Base-by-base conservation (phyloP, 495 filamentous ascomycete genomes). In the Letharia lupina region DNA sequence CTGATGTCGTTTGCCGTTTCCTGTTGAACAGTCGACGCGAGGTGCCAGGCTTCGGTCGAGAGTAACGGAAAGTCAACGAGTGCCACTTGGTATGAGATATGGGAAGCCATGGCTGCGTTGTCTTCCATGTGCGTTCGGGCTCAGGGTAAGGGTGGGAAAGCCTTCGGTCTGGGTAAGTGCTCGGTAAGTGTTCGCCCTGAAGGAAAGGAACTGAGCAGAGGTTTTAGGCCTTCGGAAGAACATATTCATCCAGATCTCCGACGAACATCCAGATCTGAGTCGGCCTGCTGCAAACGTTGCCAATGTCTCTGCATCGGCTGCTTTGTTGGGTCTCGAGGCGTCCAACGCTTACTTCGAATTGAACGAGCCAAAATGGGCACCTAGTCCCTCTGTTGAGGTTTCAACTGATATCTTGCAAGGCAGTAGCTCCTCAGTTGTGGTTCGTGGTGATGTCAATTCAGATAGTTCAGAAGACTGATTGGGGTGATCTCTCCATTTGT, bases 1-100 rank as follows among this genome's bases (percentile, higher is more conserved):
- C 18, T 42, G 18, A 48, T 7, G 20, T 13, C 7, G 3, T 40
- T 8, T 12, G 23, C 18, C 8, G 4, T 47, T 8, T 4, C 42
- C 12, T 11, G 3, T 9, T 37, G 15, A 11, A 52, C 8, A 65
- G 57, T 61, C 37, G 64, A 65, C 40, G 58, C 57, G n/a, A 65
- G 64, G 31, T 65, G 64, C 42, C 44, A 40, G 9, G 8, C 33
- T 31, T 18, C 18, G 4, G 33, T 65, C 42, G 64, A 54, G 23
- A 65, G 44, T 4, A 16, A 12, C 4, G 64, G 64, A 23, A 41
- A 54, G 33, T 37, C 64, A n/a, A 65, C 57, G 23, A 61, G 8
- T 42, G 39, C 16, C 9, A 18, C 57, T 2, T 65, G 64, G 64
- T 65, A 65, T 33, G 42, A 65, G 64, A 61, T 65, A n/a, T 65